Evolutionary conservation across 352 stramenopile species (phyloP).

Genomic region (Pythium dissotocum): DNA sequence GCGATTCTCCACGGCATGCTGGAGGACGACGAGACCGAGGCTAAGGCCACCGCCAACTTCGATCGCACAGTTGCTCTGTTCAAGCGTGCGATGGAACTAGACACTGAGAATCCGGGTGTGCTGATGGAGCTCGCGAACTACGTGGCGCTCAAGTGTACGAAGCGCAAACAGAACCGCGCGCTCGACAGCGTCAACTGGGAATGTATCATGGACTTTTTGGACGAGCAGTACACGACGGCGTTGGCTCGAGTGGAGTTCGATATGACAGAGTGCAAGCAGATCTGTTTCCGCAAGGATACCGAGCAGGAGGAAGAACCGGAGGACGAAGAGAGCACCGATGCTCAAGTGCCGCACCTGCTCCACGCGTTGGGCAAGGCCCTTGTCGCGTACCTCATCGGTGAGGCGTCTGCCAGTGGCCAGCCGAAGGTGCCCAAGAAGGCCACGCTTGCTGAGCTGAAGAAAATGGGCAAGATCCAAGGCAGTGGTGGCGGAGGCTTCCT

Average conservation of each 20-base stretch:
- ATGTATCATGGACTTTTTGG: conserved; percentile 44
- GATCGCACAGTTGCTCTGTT: conserved; percentile 58
- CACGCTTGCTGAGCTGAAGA: conserved; percentile 31
- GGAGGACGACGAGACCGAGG: conserved; percentile 33
- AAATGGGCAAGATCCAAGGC: conserved; percentile 33
- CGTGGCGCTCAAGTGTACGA: conserved; percentile 42
- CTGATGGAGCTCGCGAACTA: conserved; percentile 81
- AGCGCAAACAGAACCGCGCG: conserved; percentile 20
- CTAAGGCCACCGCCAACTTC: conserved; percentile 31
- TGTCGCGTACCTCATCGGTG: conserved; percentile 38
- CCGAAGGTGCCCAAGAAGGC: conserved; percentile 24
- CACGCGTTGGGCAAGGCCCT: conserved; percentile 64
- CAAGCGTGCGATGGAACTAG: conserved; percentile 51
- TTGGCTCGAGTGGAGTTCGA: conserved; percentile 47
- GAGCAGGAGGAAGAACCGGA: conserved; percentile 56
- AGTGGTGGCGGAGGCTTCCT: conserved; percentile 18
- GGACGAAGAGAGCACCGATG: conserved; percentile 60
- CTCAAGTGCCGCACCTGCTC: conserved; percentile 63
- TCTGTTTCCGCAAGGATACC: conserved; percentile 67
- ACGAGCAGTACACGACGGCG: conserved; percentile 41
- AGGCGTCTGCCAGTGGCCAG: conserved; percentile 15
- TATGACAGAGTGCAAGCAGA: conserved; percentile 61
- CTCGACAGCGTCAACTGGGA: conserved; percentile 35
- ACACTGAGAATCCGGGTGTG: conserved; percentile 54
- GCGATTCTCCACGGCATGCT: conserved; percentile 58